Percentiles rank a stretch among this genome's conserved stretches.
Evolutionary conservation across 2,329 filamentous ascomycete genomes (phyloP).

Genomic region (Claviceps citrina): DNA sequence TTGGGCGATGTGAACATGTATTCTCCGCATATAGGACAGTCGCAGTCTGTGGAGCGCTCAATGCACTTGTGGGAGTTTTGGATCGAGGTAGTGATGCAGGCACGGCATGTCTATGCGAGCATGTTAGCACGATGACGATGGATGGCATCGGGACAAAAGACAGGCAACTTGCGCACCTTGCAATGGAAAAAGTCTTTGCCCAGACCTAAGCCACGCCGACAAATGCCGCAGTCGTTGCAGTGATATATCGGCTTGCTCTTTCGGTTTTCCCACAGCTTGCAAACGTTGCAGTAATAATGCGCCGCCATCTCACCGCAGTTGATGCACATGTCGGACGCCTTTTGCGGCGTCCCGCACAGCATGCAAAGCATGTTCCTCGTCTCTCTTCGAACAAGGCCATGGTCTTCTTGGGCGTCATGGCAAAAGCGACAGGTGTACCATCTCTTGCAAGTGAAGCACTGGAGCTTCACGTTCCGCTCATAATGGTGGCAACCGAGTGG

Average conservation of each 20-base stretch:
- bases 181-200: constrained; percentile 98
- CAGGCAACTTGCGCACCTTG: constrained; percentile 63
- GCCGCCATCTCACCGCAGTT: constrained; percentile 64
- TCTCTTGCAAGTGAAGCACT: constrained; percentile 74
- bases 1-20: constrained; percentile 89
- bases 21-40: constrained; percentile 92
- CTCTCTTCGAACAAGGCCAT: constrained; percentile 62
- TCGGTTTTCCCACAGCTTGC: constrained; percentile 95
- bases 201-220: constrained; percentile 73
- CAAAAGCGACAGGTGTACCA: constrained; percentile 97
- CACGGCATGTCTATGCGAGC: constrained; percentile 57
- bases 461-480: constrained; percentile 85
- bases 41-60: constrained; percentile 82
- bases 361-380: constrained; percentile 97
- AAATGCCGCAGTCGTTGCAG: constrained; percentile 91
- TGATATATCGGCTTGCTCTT: constrained; percentile 86
- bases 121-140: constrained; percentile 2
- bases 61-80: constrained; percentile 82
- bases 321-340: constrained; percentile 61
- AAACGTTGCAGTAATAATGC: constrained; percentile 84
- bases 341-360: constrained; percentile 76
- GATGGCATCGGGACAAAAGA: too few relatives aligned
- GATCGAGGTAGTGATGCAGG: constrained; percentile 82
- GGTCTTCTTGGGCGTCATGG: constrained; percentile 71
- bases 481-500: constrained; percentile 80